phyloP scores from a whole-genome alignment of 495 filamentous ascomycete species.

The Recurvomyces mirabilis region DNA sequence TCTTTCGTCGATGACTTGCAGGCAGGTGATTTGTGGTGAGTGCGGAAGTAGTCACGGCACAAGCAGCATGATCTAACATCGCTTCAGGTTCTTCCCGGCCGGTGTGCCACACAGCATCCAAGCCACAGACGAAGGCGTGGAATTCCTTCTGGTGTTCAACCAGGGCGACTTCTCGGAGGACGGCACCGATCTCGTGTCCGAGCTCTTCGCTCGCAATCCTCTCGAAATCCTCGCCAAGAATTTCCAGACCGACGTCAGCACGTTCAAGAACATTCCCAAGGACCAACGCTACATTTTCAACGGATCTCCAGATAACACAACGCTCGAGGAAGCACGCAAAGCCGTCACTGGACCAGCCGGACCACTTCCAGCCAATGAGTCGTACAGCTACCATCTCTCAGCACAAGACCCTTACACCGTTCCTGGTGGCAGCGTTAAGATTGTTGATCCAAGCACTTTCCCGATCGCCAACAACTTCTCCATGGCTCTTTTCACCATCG shows the following conservation, averaged over 20 bases:
- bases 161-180: conserved; percentile 59
- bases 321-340: conserved; percentile 31
- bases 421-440: conserved; percentile 55
- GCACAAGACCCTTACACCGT: conserved; percentile 47
- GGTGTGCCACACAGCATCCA: conserved; percentile 60
- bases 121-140: conserved; percentile 50
- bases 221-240: conserved; percentile 54
- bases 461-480: conserved; percentile 50
- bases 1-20: conserved; percentile 56
- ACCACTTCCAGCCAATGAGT: conserved; percentile 36
- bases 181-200: conserved; percentile 55
- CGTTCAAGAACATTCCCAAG: conserved; percentile 47
- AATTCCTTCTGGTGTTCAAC: conserved; percentile 63
- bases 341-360: conserved; percentile 38
- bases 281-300: conserved; percentile 60
- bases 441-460: conserved; percentile 53
- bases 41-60: neutral
- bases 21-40: conserved; percentile 48
- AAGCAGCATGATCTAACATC: neutral
- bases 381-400: conserved; percentile 59
- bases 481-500: conserved; percentile 50
- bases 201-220: conserved; percentile 52
- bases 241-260: conserved; percentile 42
- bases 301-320: conserved; percentile 36
- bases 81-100: conserved; percentile 50